A percentile compares a stretch with the other conserved stretches of the same genome.
Evolutionary conservation across 1,139 yeast species (phyloP).

Genomic region (Suhomyces bolitotheri): DNA sequence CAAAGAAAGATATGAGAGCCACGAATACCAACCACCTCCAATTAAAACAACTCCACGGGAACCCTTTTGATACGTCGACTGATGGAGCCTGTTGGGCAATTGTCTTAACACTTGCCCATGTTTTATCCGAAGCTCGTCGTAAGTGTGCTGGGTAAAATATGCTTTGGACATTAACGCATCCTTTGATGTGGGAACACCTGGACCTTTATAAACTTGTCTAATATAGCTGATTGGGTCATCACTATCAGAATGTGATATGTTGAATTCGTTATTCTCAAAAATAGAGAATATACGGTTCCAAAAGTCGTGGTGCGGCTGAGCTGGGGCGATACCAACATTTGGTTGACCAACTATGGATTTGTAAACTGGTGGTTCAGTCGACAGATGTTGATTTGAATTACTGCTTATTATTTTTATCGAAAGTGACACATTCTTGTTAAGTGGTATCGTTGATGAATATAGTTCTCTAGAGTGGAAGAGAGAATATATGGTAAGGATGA

Average conservation of each 20-base stretch:
- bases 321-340: constrained; percentile 8
- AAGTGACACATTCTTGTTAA: constrained; percentile 7
- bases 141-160: constrained; percentile 23
- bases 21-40: constrained; percentile 40
- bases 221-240: constrained; percentile 26
- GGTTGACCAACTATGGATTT: constrained; percentile 10
- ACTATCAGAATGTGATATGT: constrained; percentile 15
- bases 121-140: constrained; percentile 25
- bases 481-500: constrained; percentile 4
- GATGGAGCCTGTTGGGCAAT: constrained; percentile 28
- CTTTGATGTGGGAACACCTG: constrained; percentile 27
- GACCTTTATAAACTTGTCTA: constrained; percentile 23
- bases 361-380: constrained; percentile 3
- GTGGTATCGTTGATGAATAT: constrained; percentile 8
- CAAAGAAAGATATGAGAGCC: constrained; percentile 40
- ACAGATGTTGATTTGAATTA: neutral
- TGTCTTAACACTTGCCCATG: constrained; percentile 26
- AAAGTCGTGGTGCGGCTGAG: constrained; percentile 15
- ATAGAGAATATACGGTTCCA: constrained; percentile 20
- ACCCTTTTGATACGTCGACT: constrained; percentile 25
- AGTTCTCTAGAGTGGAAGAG: constrained; percentile 5
- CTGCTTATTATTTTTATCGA: constrained; percentile 7
- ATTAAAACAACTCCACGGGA: constrained; percentile 37
- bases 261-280: constrained; percentile 15
- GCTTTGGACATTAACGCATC: constrained; percentile 33